Base-by-base conservation (phyloP, 2,329 filamentous ascomycete species). In the Magnaporthiopsis poae region DNA sequence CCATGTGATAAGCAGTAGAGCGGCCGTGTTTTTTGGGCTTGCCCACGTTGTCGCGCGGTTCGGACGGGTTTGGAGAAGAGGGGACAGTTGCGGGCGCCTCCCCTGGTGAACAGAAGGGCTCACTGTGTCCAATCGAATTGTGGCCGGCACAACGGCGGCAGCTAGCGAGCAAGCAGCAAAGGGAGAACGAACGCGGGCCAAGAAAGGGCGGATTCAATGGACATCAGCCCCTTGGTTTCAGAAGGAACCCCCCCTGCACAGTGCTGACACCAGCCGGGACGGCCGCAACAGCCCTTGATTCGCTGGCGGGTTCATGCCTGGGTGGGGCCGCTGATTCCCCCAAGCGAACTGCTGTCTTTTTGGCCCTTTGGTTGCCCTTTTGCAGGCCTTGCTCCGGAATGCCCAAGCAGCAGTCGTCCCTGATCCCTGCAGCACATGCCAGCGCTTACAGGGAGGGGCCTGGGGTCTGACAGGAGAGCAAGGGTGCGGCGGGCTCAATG, bases 211-310 rank as follows among this genome's bases (percentile, higher is more conserved):
- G 31, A 31, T 31, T 31, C 31, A 21, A 7, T 25, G 46, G 46
- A 25, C 65, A 59, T 60, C 21, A 65, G 65, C 64, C 68, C 67
- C 67, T 62, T 65, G 35, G 72, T 73, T 73, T 73, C 72, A 72
- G 69, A 67, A 56, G 46, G 21, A n/a, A 21, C 46, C 46, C 46
- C 46, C 46, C 46, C 31, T 31, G 31, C 31, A 31, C 31, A 31
- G 31, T 56, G 46, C n/a, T 56, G 46, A 56, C 46, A 4, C 46
- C 8, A 56, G 46, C 21, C 46, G 46, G 46, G 46, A 21, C 46
- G n/a, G 46, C 46, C 46, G 46, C 46, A 15, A 56, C 7, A n/a
- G 46, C 21, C 46, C 4, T 56, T 56, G 46, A 56, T 56, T 56
- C 21, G 46, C 46, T 21, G 46, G 46, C 8, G n/a, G n/a, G 13